Base-by-base conservation (phyloP, 1,284 basidiomycete species). In the Porodaedalea pini region DNA sequence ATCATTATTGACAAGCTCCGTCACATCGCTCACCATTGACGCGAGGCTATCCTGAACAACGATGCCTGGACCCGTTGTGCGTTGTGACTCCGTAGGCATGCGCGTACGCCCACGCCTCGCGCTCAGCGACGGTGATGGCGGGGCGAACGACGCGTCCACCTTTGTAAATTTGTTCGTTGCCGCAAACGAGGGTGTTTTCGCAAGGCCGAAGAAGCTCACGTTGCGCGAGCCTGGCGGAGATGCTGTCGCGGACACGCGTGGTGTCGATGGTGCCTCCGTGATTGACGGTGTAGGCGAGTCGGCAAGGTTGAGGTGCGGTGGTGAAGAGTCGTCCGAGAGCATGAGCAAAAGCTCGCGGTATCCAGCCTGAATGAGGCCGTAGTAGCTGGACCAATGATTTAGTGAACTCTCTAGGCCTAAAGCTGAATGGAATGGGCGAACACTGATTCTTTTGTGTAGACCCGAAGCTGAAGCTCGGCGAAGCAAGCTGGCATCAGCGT, bases 371-470 rank as follows among this genome's bases (percentile, higher is more conserved):
- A 90, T 76, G 7, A 86, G 69, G 2, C 80, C 80, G 44, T 78
- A 73, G 63, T 75, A 79, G 19, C 76, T 78, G 4, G 48, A 52
- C 31, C 19, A 37, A 5, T 17, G 45, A 39, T 21, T 29, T 8
- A n/a, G 43, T 65, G 68, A 49, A 8, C 15, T 32, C 43, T 15
- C 45, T 53, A 1, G 40, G 39, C 36, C 13, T 3, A 7, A 2
- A 43, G 4, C 37, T 4, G 27, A 21, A 34, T 19, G 32, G 44
- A 13, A 25, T 10, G n/a, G 34, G 25, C n/a, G 53, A 62, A 79
- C 78, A 65, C 66, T 0, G 68, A 64, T n/a, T 87, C 79, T 64
- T 83, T 82, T 17, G 88, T 86, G 66, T 81, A 91, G 3, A 91
- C 71, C 6, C 84, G 74, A 29, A 89, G 67, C 47, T 81, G 73